A percentile compares a stretch with the other conserved stretches of the same genome.
Evolutionary conservation across 768 basidiomycete species (phyloP).

Genomic region (Gloeostereum incarnatum): DNA sequence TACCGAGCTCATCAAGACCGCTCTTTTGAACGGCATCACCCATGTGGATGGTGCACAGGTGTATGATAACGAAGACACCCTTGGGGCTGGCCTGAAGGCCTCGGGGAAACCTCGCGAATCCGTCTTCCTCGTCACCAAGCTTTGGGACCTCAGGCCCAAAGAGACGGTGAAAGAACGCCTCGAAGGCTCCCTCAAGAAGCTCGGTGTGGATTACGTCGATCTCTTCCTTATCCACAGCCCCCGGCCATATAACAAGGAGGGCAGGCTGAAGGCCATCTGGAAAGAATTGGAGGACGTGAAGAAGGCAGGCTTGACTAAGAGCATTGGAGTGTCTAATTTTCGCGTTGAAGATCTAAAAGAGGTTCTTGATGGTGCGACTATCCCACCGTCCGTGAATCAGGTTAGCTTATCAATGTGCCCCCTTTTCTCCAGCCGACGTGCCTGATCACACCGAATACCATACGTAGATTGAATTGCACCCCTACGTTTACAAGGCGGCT

Average conservation of each 20-base stretch:
- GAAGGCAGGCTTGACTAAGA: slow-evolving; percentile 24
- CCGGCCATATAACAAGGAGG: slow-evolving; percentile 4
- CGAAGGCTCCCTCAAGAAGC: slow-evolving; percentile 17
- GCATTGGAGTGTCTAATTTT: slow-evolving; percentile 34
- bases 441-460: not conserved
- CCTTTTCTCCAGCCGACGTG: too few species aligned
- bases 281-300: slow-evolving; percentile 30
- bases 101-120: slow-evolving; percentile 23
- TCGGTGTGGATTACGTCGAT: slow-evolving; percentile 24
- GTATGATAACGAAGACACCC: too few species aligned
- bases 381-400: slow-evolving; percentile 21
- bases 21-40: slow-evolving; percentile 46
- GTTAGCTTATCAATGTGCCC: slow-evolving; percentile 6
- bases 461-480: slow-evolving; percentile 57
- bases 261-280: slow-evolving; percentile 27
- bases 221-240: slow-evolving; percentile 31
- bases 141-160: slow-evolving; percentile 19
- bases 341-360: slow-evolving; percentile 20
- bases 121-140: slow-evolving; percentile 36
- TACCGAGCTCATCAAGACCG: slow-evolving; percentile 23
- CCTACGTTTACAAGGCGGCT: slow-evolving; percentile 58
- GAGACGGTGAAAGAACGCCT: slow-evolving; percentile 19
- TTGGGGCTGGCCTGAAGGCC: too few species aligned
- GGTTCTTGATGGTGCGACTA: slow-evolving; percentile 13
- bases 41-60: slow-evolving; percentile 34